Evolutionary conservation across 306 rosid species (phyloP).

Genomic region (Senna siamea): DNA sequence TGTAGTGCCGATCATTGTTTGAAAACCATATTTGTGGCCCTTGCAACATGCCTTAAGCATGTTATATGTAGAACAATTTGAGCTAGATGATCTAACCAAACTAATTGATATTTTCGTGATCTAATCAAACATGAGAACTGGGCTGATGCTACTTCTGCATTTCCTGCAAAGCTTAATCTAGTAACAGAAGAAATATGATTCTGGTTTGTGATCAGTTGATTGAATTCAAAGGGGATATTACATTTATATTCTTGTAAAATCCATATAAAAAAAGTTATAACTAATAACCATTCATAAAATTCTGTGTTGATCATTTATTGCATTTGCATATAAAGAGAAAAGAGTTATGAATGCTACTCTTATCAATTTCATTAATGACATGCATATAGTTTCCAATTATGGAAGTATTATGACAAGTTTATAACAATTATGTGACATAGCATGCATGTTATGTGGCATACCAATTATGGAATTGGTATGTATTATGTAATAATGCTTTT

Average conservation of each 20-base stretch:
- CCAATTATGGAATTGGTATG: conserved; percentile 7
- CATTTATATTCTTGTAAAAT: no score
- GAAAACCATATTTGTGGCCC: neutral
- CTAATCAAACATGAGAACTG: conserved; percentile 2
- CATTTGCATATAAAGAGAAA: neutral
- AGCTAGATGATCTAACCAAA: neutral
- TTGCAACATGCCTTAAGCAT: neutral
- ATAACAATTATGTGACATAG: neutral
- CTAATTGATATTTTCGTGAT: conserved; percentile 16
- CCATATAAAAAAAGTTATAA: neutral
- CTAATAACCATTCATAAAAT: conserved; percentile 17
- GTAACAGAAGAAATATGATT: conserved; percentile 14
- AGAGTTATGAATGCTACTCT: neutral
- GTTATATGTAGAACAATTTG: conserved; percentile 11
- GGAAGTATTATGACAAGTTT: conserved; percentile 14
- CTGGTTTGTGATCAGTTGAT: neutral
- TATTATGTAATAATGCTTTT: neutral
- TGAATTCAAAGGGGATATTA: no score
- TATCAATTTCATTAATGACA: neutral
- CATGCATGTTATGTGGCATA: conserved; percentile 7
- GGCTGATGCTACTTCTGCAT: neutral
- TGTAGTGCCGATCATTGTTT: neutral
- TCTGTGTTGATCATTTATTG: neutral
- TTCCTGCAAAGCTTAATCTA: neutral
- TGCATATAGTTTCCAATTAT: conserved; percentile 7